Conservation (phyloP, 768 basidiomycete species). For the Lactarius psammicola region DNA sequence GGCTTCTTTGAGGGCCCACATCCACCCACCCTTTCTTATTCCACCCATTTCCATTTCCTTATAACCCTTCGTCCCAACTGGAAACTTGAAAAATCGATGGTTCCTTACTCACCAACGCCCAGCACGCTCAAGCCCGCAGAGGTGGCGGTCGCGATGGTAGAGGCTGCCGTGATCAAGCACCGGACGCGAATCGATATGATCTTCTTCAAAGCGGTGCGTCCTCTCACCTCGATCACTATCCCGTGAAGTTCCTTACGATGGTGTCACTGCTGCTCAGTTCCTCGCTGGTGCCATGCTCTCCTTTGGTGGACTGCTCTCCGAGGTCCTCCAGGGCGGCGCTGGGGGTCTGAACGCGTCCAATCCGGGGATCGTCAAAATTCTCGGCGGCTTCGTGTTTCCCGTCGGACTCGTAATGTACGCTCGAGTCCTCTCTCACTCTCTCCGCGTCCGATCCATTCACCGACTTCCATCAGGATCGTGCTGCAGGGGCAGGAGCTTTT, state of each 20-base stretch:
- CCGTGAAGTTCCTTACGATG: not conserved
- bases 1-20: not conserved
- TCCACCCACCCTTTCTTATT: not conserved
- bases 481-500: constrained; percentile 68
- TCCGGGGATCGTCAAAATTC: constrained; percentile 64
- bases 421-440: not conserved
- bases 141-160: constrained; percentile 57
- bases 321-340: constrained; percentile 62
- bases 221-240: not conserved
- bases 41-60: not conserved
- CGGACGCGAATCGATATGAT: constrained; percentile 55
- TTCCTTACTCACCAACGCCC: constrained; percentile 41
- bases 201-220: constrained; percentile 69
- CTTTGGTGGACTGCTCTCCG: constrained; percentile 64
- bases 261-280: constrained; percentile 42
- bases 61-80: not conserved
- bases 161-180: constrained; percentile 60
- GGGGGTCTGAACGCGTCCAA: constrained; percentile 48
- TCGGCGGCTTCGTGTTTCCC: constrained; percentile 70
- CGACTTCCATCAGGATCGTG: constrained; percentile 52
- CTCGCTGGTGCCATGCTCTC: constrained; percentile 72
- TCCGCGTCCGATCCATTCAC: not conserved
- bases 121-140: constrained; percentile 57
- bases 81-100: not conserved
- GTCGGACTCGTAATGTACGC: constrained; percentile 73